Evolutionary conservation across 805 yeast genomes (phyloP).

Genomic region (Yamadazyma kitorensis): DNA sequence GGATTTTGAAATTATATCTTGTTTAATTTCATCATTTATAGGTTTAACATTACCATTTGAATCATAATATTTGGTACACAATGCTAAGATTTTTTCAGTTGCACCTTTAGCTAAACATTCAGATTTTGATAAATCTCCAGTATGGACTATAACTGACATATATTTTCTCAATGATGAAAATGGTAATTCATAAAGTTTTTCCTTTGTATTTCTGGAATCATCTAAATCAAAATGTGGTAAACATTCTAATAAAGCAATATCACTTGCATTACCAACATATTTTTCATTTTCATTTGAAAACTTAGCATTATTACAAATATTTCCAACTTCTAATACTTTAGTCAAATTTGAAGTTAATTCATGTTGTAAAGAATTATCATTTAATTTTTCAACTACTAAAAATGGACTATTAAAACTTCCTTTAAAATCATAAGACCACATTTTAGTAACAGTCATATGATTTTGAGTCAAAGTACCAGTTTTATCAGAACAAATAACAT

Average conservation of each 20-base stretch:
- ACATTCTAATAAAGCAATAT: conserved; percentile 82
- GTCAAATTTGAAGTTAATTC: conserved; percentile 54
- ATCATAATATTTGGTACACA: conserved; percentile 58
- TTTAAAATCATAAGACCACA: conserved; percentile 71
- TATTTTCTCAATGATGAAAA: conserved; percentile 82
- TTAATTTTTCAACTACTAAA: conserved; percentile 47
- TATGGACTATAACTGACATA: conserved; percentile 77
- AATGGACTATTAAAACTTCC: conserved; percentile 37
- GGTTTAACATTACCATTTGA: conserved; percentile 59
- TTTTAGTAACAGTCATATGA: conserved; percentile 82
- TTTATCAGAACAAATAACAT: conserved; percentile 89
- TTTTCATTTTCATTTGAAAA: conserved; percentile 66
- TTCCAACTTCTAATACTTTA: conserved; percentile 61
- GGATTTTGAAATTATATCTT: conserved; percentile 55
- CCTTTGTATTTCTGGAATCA: conserved; percentile 61
- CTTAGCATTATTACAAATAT: conserved; percentile 71
- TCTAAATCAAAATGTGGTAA: conserved; percentile 66
- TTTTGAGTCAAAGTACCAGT: conserved; percentile 83
- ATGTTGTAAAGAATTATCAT: conserved; percentile 38
- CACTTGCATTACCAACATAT: conserved; percentile 90
- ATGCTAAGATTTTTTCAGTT: conserved; percentile 63
- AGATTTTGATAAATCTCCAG: conserved; percentile 54
- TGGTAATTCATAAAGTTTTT: conserved; percentile 72
- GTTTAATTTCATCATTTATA: conserved; percentile 49
- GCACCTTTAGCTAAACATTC: conserved; percentile 88